These are phyloP conservation scores for Ganoderma lucidum DNA, from an alignment of 1,284 basidiomycete species.

Conservation along the genomic window DNA sequence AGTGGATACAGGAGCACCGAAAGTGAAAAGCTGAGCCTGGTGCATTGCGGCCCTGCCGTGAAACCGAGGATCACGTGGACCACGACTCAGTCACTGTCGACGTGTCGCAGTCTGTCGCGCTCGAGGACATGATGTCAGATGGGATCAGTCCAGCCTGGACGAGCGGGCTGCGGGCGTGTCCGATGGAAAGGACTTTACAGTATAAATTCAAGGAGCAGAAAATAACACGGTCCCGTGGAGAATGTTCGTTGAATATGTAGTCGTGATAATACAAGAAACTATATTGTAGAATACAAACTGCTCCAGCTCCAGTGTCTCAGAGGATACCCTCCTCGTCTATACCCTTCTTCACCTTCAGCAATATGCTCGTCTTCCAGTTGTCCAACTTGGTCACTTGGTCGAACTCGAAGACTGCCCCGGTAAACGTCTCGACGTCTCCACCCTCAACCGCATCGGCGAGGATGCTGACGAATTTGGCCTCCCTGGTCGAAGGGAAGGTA, in stretches of 20 bases:
- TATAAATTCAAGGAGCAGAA: background rate
- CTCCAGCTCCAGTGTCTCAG: conserved; percentile 8
- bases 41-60: conserved; percentile 8
- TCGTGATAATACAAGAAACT: conserved; percentile 13
- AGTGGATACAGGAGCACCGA: conserved; percentile 1
- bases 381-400: conserved; percentile 92
- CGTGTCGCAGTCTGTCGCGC: conserved; percentile 13
- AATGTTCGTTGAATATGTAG: conserved; percentile 6
- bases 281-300: conserved; percentile 17
- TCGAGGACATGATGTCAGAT: background rate
- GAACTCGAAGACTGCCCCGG: conserved; percentile 82
- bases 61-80: conserved; percentile 18
- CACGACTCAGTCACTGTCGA: conserved; percentile 9
- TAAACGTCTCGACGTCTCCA: conserved; percentile 83
- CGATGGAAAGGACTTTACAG: background rate
- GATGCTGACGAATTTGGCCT: conserved; percentile 85
- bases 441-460: conserved; percentile 84
- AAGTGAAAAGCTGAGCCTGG: background rate
- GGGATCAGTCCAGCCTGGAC: conserved; percentile 7
- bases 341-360: conserved; percentile 88
- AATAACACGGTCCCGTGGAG: background rate
- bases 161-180: background rate
- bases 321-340: conserved; percentile 66
- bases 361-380: conserved; percentile 92
- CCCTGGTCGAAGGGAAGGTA: conserved; percentile 86